These are phyloP conservation scores for Henningerozyma blattae DNA, from an alignment of 805 yeast genomes.

Conservation along the genomic window DNA sequence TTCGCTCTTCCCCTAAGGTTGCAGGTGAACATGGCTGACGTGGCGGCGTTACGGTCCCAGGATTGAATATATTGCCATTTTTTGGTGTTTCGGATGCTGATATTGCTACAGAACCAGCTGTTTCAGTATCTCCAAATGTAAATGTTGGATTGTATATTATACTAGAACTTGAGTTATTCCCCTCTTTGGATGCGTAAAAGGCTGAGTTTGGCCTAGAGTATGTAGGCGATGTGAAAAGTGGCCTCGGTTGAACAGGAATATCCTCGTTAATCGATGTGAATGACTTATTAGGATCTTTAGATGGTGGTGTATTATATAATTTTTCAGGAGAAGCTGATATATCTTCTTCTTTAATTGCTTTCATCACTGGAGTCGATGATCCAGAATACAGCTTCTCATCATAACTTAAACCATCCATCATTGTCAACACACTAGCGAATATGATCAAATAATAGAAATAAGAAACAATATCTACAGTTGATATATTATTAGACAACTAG, in stretches of 20 bases:
- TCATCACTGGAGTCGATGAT: slow-evolving; percentile 16
- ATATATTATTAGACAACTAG: no score
- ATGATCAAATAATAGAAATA: no score
- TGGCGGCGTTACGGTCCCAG: neutral
- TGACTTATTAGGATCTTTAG: neutral
- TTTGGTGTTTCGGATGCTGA: neutral
- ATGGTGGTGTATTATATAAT: neutral
- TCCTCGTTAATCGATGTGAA: neutral
- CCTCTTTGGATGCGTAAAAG: slow-evolving; percentile 18
- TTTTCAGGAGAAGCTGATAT: slow-evolving; percentile 7
- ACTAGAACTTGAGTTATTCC: slow-evolving; percentile 24
- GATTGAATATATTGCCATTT: neutral
- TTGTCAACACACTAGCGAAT: no score
- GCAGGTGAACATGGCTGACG: neutral
- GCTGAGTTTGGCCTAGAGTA: slow-evolving; percentile 10
- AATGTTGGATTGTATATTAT: slow-evolving; percentile 21
- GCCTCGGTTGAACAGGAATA: slow-evolving; percentile 1
- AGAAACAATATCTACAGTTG: no score
- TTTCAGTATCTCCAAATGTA: slow-evolving; percentile 18
- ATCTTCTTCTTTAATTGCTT: slow-evolving; percentile 19
- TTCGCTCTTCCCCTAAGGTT: slow-evolving; percentile 9
- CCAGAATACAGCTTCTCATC: neutral
- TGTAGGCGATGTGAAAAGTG: slow-evolving; percentile 13
- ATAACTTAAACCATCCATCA: slow-evolving; percentile 1
- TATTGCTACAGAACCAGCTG: neutral